Evolutionary conservation across 1,284 basidiomycete species (phyloP).

Genomic region (Exsudoporus floridanus): DNA sequence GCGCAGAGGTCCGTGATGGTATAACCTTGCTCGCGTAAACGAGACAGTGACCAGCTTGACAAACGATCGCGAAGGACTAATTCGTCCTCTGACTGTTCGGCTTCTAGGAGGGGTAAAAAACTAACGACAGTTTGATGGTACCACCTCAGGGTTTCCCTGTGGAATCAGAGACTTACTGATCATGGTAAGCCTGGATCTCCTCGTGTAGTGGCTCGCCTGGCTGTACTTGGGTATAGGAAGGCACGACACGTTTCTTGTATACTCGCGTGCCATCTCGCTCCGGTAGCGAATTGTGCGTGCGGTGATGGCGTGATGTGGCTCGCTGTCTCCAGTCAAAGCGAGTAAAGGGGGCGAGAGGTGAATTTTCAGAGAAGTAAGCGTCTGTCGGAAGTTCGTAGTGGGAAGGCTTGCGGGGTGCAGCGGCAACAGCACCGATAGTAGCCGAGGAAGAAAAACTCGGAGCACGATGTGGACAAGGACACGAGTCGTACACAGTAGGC

Average conservation of each 20-base stretch:
- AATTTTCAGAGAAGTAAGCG: constrained; percentile 32
- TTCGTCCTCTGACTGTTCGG: constrained; percentile 67
- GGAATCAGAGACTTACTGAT: constrained; percentile 37
- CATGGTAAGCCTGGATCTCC: constrained; percentile 46
- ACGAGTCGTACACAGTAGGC: neutral
- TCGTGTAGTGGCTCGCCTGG: constrained; percentile 41
- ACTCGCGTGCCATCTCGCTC: constrained; percentile 8
- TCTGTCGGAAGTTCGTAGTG: constrained; percentile 27
- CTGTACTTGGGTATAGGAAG: constrained; percentile 34
- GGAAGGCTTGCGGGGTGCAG: constrained; percentile 15
- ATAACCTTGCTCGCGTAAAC: constrained; percentile 67
- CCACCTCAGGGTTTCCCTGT: neutral
- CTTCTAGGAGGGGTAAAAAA: constrained; percentile 60
- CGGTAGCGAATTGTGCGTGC: neutral
- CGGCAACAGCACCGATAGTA: neutral
- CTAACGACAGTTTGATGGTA: constrained; percentile 39
- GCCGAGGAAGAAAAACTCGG: constrained; percentile 20
- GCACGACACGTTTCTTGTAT: constrained; percentile 38
- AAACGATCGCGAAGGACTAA: constrained; percentile 59
- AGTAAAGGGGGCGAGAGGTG: constrained; percentile 27
- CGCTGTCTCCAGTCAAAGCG: constrained; percentile 43
- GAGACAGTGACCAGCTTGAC: constrained; percentile 59
- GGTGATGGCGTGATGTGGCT: constrained; percentile 33
- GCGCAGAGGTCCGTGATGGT: constrained; percentile 61
- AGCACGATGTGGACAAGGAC: neutral